Evolutionary conservation across 176 grass and related monocot species (phyloP).

Genomic region (Phyllostachys edulis): DNA sequence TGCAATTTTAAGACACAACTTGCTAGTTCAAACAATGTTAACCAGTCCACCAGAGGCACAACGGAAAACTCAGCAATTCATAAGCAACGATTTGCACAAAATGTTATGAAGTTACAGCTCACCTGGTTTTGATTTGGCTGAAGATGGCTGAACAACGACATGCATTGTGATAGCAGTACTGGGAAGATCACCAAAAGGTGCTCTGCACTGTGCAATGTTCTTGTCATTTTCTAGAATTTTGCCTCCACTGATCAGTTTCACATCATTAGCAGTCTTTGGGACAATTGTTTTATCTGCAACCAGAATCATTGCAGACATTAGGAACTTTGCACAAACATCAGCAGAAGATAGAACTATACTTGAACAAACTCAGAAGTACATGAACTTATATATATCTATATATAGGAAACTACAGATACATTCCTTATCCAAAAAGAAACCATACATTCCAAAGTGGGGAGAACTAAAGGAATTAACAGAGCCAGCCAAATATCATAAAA

Average conservation of each 20-base stretch:
- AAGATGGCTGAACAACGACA: constrained; percentile 64
- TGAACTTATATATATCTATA: not conserved
- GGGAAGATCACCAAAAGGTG: constrained; percentile 67
- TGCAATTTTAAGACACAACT: constrained; percentile 20
- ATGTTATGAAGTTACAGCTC: not conserved
- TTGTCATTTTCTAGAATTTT: constrained; percentile 78
- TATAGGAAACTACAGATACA: not conserved
- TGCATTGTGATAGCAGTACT: constrained; percentile 70
- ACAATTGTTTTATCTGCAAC: constrained; percentile 62
- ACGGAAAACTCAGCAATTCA: not conserved
- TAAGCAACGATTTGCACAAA: constrained; percentile 7
- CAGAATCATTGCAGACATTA: constrained; percentile 24
- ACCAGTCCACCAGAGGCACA: not conserved
- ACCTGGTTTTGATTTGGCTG: constrained; percentile 70
- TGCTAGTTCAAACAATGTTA: not conserved
- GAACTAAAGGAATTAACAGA: not conserved
- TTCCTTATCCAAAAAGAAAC: not conserved
- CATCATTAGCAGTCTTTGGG: constrained; percentile 68
- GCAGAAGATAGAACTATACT: not conserved
- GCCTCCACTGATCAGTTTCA: constrained; percentile 71
- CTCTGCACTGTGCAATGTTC: constrained; percentile 64
- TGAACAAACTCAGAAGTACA: constrained; percentile 15
- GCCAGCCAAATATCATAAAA: not conserved
- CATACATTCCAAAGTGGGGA: not conserved
- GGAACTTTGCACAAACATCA: not conserved